phyloP scores from a whole-genome alignment of 345 rosid genomes.

The Mangifera indica region DNA sequence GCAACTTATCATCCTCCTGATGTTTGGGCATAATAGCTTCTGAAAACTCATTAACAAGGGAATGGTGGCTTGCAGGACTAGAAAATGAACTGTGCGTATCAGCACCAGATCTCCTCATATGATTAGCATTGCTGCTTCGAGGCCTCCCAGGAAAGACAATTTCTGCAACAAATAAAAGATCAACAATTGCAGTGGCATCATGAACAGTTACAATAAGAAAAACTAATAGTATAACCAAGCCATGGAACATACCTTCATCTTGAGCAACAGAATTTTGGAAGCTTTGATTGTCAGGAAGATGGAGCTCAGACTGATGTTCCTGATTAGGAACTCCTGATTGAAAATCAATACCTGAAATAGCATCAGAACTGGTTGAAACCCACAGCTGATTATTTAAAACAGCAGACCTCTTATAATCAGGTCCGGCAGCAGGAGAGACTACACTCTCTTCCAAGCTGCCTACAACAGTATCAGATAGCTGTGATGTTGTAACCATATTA shows the following conservation, averaged over 20 bases:
- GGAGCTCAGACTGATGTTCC: slow-evolving; percentile 17
- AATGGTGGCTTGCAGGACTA: slow-evolving; percentile 30
- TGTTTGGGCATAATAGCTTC: slow-evolving; percentile 30
- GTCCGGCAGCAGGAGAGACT: slow-evolving; percentile 17
- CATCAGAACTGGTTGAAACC: slow-evolving; percentile 23
- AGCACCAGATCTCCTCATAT: slow-evolving; percentile 22
- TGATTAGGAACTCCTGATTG: slow-evolving; percentile 23
- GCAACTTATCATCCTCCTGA: slow-evolving; percentile 48
- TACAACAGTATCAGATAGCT: slow-evolving; percentile 26
- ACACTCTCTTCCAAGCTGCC: slow-evolving; percentile 21
- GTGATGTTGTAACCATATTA: slow-evolving; percentile 7
- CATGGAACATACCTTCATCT: slow-evolving; percentile 44
- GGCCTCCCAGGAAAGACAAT: slow-evolving; percentile 51
- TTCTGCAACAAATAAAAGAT: slow-evolving; percentile 34
- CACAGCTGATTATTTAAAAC: slow-evolving; percentile 17
- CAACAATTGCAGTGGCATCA: slow-evolving; percentile 11
- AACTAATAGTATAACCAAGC: slow-evolving; percentile 20
- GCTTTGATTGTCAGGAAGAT: slow-evolving; percentile 27
- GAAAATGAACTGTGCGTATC: slow-evolving; percentile 29
- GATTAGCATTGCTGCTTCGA: slow-evolving; percentile 29
- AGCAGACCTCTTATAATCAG: slow-evolving; percentile 20
- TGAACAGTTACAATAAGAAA: slow-evolving; percentile 7
- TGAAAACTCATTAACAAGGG: slow-evolving; percentile 33
- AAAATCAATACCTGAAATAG: slow-evolving; percentile 16
- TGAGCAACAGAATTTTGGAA: slow-evolving; percentile 33